Conservation (phyloP, 192 early-diverging fungal species). For the Podochytrium sp. region DNA sequence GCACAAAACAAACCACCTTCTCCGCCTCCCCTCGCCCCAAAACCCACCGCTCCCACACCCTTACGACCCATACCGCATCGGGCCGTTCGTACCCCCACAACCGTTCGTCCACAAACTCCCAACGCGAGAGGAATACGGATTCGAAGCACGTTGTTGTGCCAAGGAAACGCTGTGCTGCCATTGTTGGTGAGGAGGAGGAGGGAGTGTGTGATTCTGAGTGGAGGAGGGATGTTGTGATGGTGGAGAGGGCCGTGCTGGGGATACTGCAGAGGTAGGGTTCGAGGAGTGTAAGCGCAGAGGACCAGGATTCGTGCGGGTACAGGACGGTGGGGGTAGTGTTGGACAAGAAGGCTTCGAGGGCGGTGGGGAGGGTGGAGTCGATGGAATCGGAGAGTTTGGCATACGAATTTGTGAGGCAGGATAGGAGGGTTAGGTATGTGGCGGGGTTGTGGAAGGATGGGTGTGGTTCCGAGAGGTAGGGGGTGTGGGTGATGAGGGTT, state of each 20-base stretch:
- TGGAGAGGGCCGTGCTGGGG: background rate
- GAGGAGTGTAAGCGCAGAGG: background rate
- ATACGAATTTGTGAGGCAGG: background rate
- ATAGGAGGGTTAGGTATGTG: background rate
- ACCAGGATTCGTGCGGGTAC: background rate
- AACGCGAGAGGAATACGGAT: background rate
- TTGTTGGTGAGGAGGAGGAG: no score
- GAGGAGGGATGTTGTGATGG: background rate
- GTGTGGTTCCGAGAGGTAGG: background rate
- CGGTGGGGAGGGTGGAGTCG: background rate
- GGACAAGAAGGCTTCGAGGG: background rate
- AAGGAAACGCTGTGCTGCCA: background rate
- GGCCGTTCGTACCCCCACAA: background rate
- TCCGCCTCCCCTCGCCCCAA: background rate
- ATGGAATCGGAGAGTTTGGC: background rate
- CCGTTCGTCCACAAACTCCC: constrained; percentile 6
- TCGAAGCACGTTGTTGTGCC: background rate
- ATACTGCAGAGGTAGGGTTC: background rate
- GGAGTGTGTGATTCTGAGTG: background rate
- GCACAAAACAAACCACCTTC: background rate
- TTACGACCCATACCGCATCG: background rate
- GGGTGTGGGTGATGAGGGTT: background rate
- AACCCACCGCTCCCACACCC: background rate
- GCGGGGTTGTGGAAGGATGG: background rate
- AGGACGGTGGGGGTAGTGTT: background rate